Evolutionary conservation across 2,329 filamentous ascomycete species (phyloP).

Genomic region (Alternaria metachromatica): DNA sequence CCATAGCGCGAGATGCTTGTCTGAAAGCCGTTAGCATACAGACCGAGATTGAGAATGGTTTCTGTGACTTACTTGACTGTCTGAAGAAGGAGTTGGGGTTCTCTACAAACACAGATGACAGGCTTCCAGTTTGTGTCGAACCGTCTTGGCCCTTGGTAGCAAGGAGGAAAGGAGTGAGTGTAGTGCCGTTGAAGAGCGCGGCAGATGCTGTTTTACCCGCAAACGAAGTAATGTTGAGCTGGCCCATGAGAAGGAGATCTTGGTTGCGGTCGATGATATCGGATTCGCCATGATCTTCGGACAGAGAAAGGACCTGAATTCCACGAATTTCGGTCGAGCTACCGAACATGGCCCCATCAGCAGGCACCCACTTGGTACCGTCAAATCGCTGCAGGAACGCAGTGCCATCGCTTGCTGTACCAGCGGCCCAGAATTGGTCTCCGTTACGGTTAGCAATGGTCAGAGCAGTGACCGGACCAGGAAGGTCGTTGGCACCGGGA

Average conservation of each 20-base stretch:
- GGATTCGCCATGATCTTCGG: constrained; percentile 68
- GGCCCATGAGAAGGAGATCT: constrained; percentile 82
- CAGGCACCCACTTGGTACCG: constrained; percentile 71
- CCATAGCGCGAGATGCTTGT: constrained; percentile 70
- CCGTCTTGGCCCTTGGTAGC: constrained; percentile 66
- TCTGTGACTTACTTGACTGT: constrained; percentile 61
- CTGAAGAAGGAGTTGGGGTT: constrained; percentile 76
- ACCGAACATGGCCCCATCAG: constrained; percentile 64
- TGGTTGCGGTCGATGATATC: constrained; percentile 71
- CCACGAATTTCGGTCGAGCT: constrained; percentile 73
- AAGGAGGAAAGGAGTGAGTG: constrained; percentile 79
- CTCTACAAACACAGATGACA: constrained; percentile 84
- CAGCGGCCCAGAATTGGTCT: constrained; percentile 81
- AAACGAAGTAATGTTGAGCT: constrained; percentile 75
- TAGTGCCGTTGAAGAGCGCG: constrained; percentile 84
- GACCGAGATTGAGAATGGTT: not conserved
- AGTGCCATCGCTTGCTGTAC: constrained; percentile 70
- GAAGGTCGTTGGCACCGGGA: constrained; percentile 68
- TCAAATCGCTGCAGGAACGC: constrained; percentile 85
- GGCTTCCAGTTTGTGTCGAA: constrained; percentile 69
- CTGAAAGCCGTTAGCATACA: constrained; percentile 40
- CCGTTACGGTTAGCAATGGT: constrained; percentile 75
- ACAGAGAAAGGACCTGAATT: constrained; percentile 80
- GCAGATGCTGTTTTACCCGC: constrained; percentile 75
- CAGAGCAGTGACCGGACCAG: constrained; percentile 80